Evolutionary conservation across 495 filamentous ascomycete species (phyloP), one percentile per base, ranked within the genome.

Genomic region (Neurospora sp.): DNA sequence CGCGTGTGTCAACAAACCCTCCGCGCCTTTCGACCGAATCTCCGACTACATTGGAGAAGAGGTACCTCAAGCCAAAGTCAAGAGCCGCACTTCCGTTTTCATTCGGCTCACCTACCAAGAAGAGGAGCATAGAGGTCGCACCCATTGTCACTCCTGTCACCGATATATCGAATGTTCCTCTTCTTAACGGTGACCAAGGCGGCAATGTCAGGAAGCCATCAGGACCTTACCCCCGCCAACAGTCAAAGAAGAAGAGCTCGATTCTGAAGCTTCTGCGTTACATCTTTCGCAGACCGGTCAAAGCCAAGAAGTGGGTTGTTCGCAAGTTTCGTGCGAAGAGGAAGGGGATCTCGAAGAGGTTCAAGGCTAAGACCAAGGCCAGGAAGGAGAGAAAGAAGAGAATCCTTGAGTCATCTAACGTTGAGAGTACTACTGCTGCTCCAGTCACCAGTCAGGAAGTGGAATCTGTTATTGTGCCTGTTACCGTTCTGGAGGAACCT

Each of bases 301-400:
- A 77, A 62, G 77, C 76, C 72, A 78, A 75, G 72, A 77, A 77
- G 27, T 78, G 77, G 77, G 38, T 78, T 14, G 73, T 72, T 10
- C 70, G 75, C n/a, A 71, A 75, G 72, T 77, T 77, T 27, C 70
- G 70, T 11, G 77, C 73, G 0, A 71, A 76, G 31, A 72, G 75
- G 14, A 78, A 75, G 75, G 76, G 75, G 35, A 69, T 75, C 12
- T 72, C 76, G n/a, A 72, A 44, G 37, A 74, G 72, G 73, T 71
- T 73, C 0, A 73, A 39, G 71, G 54, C 23, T 2, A 62, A 71
- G 39, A 8, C 41, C 31, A 75, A 48, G 69, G 35, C 69, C 5
- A 73, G 35, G 20, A 38, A 16, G 11, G 69, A 42, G 7, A 38
- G 9, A 7, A 73, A 40, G 14, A 71, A 54, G 42, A 41, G 23